These are phyloP conservation scores for Closterium sp. DNA, from an alignment of 139 green algal genomes.

Conservation along the genomic window DNA sequence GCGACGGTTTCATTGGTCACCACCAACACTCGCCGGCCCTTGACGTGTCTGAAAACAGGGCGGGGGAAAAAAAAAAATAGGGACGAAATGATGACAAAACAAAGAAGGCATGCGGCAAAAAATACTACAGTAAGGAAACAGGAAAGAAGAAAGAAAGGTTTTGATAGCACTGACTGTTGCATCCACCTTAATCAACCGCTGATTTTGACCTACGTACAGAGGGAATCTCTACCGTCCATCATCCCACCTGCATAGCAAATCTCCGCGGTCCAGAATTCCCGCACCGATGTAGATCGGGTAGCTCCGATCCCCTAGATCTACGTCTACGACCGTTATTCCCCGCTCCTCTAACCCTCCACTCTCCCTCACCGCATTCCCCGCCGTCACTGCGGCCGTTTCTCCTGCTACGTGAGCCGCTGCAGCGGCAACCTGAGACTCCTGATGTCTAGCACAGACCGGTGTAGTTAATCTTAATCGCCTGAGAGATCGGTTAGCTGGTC, in stretches of 20 bases:
- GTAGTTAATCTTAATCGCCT: not conserved
- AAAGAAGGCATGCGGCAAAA: not conserved
- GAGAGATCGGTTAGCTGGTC: not conserved
- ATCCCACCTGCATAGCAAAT: conserved; percentile 31
- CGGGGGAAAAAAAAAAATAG: not conserved
- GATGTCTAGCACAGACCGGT: not conserved
- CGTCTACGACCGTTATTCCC: conserved; percentile 58
- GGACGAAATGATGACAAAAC: not conserved
- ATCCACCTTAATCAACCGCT: not conserved
- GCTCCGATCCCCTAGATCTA: conserved; percentile 82
- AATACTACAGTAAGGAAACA: not conserved
- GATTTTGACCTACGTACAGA: no score
- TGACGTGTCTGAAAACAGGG: conserved; percentile 71
- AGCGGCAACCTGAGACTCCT: not conserved
- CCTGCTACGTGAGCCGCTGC: not conserved
- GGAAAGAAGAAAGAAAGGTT: not conserved
- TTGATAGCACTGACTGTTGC: not conserved
- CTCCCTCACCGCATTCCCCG: not conserved
- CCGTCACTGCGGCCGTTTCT: not conserved
- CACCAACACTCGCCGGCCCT: conserved; percentile 82
- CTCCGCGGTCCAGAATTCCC: conserved; percentile 68
- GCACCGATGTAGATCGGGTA: conserved; percentile 98
- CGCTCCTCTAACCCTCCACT: not conserved
- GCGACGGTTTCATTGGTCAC: conserved; percentile 95
- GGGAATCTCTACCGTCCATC: not conserved